Evolutionary conservation across 75 land plant species (phyloP).

Genomic region (Larix kaempferi): DNA sequence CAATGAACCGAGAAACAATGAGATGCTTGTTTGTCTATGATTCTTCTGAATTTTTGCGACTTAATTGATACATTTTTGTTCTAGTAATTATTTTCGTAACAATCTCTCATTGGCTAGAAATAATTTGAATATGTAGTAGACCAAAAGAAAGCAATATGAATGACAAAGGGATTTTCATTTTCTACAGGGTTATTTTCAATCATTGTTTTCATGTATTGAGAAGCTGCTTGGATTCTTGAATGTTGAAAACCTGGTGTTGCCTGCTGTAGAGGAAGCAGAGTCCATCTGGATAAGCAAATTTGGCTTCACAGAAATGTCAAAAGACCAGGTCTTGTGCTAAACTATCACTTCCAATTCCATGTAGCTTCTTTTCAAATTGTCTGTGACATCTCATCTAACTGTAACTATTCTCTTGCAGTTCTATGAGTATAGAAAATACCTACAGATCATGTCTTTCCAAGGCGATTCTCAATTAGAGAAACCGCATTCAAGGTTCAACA

Average conservation of each 20-base stretch:
- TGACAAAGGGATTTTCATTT: background rate
- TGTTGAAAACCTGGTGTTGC: constrained; percentile 64
- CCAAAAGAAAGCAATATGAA: background rate
- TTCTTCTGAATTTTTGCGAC: background rate
- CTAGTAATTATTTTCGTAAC: background rate
- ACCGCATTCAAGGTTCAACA: constrained; percentile 4
- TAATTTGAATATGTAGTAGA: background rate
- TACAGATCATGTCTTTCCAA: constrained; percentile 62
- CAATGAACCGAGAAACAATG: background rate
- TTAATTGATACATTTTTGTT: background rate
- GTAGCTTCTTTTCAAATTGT: background rate
- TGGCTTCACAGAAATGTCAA: constrained; percentile 64
- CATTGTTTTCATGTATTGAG: constrained; percentile 67
- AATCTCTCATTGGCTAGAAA: background rate
- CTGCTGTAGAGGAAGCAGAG: constrained; percentile 80
- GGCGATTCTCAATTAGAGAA: constrained; percentile 75
- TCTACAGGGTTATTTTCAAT: constrained; percentile 77
- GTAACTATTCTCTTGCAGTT: constrained; percentile 33
- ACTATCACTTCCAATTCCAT: background rate
- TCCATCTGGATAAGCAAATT: constrained; percentile 86
- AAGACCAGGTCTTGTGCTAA: constrained; percentile 50
- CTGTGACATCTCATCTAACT: background rate
- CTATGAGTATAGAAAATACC: constrained; percentile 31
- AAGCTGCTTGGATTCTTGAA: constrained; percentile 48
- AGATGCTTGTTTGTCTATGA: background rate